Percentiles rank a stretch among this genome's conserved stretches.
Evolutionary conservation across 129 eudicot genomes (phyloP).

Genomic region (Helichrysum umbraculigerum): DNA sequence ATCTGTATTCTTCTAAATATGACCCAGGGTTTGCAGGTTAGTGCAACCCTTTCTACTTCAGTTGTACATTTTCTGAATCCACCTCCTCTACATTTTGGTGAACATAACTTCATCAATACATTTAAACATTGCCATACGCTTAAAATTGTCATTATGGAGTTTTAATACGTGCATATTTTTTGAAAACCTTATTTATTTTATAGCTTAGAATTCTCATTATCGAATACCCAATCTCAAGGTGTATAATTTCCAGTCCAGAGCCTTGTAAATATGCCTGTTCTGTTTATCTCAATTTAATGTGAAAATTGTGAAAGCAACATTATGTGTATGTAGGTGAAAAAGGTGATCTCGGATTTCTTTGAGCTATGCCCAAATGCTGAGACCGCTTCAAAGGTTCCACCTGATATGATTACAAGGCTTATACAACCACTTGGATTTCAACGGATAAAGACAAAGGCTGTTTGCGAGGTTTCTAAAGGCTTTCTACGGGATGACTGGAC

Average conservation of each 20-base stretch:
- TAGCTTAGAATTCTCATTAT: too few species aligned
- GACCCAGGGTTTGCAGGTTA: conserved; percentile 73
- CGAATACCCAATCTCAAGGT: too few species aligned
- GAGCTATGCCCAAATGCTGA: conserved; percentile 69
- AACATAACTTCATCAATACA: background rate
- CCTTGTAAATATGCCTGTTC: background rate
- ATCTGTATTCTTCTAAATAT: conserved; percentile 75
- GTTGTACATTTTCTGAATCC: background rate
- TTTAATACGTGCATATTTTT: too few species aligned
- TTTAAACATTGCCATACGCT: too few species aligned
- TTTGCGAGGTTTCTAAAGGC: conserved; percentile 49
- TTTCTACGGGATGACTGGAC: conserved; percentile 65
- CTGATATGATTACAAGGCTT: conserved; percentile 37
- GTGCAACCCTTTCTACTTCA: background rate
- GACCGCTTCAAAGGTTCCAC: conserved; percentile 42
- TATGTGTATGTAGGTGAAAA: conserved; percentile 40
- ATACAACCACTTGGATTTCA: conserved; percentile 59
- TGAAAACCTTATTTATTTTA: too few species aligned
- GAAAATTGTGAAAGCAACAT: background rate
- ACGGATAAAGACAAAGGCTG: conserved; percentile 41
- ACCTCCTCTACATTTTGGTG: background rate
- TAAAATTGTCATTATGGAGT: too few species aligned
- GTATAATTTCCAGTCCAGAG: too few species aligned
- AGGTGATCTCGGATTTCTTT: conserved; percentile 57
- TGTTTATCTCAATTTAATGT: background rate